phyloP scores from a whole-genome alignment of 2,329 filamentous ascomycete species.

The Pseudocercospora vitis region DNA sequence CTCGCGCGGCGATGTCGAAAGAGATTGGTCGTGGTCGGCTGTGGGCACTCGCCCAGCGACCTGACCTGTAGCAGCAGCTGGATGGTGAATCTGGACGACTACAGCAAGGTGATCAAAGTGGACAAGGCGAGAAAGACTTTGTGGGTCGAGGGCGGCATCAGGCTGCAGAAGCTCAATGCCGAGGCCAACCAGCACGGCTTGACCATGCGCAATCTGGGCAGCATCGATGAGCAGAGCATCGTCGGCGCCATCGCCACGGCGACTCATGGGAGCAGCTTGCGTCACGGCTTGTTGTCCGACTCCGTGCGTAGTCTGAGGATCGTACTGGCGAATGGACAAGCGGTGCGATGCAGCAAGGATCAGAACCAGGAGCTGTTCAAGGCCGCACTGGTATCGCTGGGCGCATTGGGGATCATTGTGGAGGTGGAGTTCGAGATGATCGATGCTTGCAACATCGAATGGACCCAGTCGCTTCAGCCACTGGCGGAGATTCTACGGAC shows the following conservation, averaged over 20 bases:
- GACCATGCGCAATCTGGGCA: constrained; percentile 88
- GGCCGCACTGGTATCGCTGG: constrained; percentile 81
- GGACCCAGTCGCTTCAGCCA: constrained; percentile 75
- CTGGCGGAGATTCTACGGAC: constrained; percentile 67
- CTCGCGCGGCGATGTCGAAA: constrained; percentile 79
- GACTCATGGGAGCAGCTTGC: constrained; percentile 85
- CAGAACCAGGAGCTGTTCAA: constrained; percentile 79
- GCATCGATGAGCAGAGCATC: constrained; percentile 91
- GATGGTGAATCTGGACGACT: constrained; percentile 90
- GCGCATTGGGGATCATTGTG: constrained; percentile 85
- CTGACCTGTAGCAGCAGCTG: constrained; percentile 91
- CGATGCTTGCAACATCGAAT: constrained; percentile 78
- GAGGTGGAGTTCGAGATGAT: constrained; percentile 84
- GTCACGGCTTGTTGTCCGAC: constrained; percentile 81
- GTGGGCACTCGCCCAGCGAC: constrained; percentile 86
- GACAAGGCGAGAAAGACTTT: constrained; percentile 66
- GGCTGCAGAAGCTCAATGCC: constrained; percentile 71
- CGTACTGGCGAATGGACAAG: constrained; percentile 76
- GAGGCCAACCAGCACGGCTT: constrained; percentile 73
- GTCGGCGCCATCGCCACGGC: constrained; percentile 90
- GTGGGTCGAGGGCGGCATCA: constrained; percentile 83
- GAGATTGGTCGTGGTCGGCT: constrained; percentile 82
- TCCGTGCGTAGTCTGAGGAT: constrained; percentile 73
- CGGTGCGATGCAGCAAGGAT: constrained; percentile 66
- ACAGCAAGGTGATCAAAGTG: constrained; percentile 69